Conservation (phyloP, 306 rosid genomes). For the Ceratonia siliqua region DNA sequence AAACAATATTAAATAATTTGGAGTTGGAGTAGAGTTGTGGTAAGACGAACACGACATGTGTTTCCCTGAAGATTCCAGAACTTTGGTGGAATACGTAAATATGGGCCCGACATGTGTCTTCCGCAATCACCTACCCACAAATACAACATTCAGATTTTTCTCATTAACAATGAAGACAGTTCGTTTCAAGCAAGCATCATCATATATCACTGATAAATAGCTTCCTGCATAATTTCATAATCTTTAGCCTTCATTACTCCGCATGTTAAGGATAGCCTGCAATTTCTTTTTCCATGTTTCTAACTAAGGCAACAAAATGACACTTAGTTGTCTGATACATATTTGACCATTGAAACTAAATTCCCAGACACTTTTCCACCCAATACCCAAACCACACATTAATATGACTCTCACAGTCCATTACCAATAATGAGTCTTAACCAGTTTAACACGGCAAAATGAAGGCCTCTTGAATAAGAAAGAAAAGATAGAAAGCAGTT, state of each 20-base stretch:
- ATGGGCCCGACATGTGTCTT: too few species aligned
- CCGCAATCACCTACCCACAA: too few species aligned
- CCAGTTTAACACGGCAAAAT: conserved; percentile 11
- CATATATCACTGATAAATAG: too few species aligned
- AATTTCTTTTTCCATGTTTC: not conserved
- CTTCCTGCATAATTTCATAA: conserved; percentile 10
- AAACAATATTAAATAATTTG: too few species aligned
- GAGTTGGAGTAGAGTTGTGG: too few species aligned
- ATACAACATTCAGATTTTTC: too few species aligned
- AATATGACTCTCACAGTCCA: not conserved
- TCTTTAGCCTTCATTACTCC: conserved; percentile 13
- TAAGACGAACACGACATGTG: too few species aligned
- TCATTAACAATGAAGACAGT: too few species aligned
- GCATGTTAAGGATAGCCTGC: conserved; percentile 1
- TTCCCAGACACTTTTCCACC: not conserved
- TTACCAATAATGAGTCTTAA: not conserved
- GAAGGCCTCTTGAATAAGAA: not conserved
- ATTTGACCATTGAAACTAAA: not conserved
- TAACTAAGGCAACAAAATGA: conserved; percentile 1
- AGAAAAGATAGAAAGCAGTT: not conserved
- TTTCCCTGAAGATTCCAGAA: too few species aligned
- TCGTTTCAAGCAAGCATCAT: too few species aligned
- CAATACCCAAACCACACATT: conserved; percentile 13
- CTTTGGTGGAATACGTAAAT: too few species aligned
- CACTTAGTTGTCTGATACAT: not conserved